Conservation (phyloP, 2,329 filamentous ascomycete species). For the Exophiala alcalophila region DNA sequence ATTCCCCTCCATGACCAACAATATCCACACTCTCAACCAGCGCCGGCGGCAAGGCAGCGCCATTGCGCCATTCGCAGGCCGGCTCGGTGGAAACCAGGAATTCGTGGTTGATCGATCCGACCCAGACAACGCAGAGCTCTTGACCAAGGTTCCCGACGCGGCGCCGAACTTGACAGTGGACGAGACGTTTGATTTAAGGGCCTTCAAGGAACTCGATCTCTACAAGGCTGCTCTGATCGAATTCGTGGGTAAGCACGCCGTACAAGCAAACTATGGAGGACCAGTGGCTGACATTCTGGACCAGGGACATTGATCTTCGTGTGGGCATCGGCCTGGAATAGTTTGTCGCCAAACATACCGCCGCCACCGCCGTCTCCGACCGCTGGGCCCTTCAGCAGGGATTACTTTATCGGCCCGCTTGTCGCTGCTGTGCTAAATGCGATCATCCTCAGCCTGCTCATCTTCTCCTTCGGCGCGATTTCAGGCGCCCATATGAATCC, state of each 20-base stretch:
- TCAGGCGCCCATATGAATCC: constrained; percentile 56
- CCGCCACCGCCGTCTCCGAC: constrained; percentile 20
- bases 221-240: constrained; percentile 46
- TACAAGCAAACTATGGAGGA: neutral
- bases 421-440: constrained; percentile 42
- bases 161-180: constrained; percentile 40
- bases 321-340: constrained; percentile 30
- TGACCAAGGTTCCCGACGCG: constrained; percentile 42
- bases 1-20: constrained; percentile 1
- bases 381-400: constrained; percentile 33
- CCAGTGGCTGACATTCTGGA: neutral
- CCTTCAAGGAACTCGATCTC: constrained; percentile 36
- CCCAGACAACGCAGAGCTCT: constrained; percentile 32
- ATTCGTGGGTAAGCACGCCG: constrained; percentile 34
- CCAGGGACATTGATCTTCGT: constrained; percentile 31
- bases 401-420: constrained; percentile 34
- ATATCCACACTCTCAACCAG: neutral
- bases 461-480: constrained; percentile 49
- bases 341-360: constrained; percentile 16
- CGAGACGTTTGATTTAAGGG: constrained; percentile 37
- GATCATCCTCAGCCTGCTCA: constrained; percentile 47
- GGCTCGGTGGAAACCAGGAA: constrained; percentile 39
- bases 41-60: constrained; percentile 3
- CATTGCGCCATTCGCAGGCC: constrained; percentile 35
- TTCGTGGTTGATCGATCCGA: constrained; percentile 36